Evolutionary conservation across 495 filamentous ascomycete species (phyloP).

Genomic region (Paragyromitra xinjiangensis): DNA sequence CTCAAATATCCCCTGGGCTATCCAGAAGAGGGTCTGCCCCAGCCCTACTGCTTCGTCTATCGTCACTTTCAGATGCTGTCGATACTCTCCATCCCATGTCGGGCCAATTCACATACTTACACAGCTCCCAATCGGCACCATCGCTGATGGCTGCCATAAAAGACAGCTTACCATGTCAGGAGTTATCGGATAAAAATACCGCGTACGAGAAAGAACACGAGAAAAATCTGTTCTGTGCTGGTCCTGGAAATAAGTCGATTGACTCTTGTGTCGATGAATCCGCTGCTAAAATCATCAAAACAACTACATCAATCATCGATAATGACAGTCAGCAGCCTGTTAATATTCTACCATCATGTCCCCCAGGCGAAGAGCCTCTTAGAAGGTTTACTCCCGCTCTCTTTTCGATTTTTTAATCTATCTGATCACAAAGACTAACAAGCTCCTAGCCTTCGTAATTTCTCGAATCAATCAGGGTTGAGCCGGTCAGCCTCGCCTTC

Average conservation of each 20-base stretch:
- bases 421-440: neutral
- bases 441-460: constrained; percentile 5
- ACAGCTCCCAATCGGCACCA: constrained; percentile 22
- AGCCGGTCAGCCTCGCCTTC: neutral
- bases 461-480: neutral
- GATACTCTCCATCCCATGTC: neutral
- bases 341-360: neutral
- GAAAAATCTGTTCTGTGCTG: neutral
- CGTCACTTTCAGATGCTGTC: neutral
- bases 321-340: constrained; percentile 1
- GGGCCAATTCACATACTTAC: neutral
- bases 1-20: constrained; percentile 5
- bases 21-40: constrained; percentile 27
- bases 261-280: neutral
- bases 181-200: neutral
- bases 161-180: neutral
- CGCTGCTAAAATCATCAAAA: neutral
- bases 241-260: neutral
- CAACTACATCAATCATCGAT: neutral
- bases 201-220: neutral
- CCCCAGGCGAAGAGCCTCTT: neutral
- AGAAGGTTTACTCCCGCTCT: neutral
- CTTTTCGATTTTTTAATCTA: neutral
- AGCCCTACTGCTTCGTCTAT: constrained; percentile 4
- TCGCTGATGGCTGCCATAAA: neutral